These are phyloP conservation scores for Leishmania amazonensis DNA, from an alignment of 208 protist species.

Conservation along the genomic window DNA sequence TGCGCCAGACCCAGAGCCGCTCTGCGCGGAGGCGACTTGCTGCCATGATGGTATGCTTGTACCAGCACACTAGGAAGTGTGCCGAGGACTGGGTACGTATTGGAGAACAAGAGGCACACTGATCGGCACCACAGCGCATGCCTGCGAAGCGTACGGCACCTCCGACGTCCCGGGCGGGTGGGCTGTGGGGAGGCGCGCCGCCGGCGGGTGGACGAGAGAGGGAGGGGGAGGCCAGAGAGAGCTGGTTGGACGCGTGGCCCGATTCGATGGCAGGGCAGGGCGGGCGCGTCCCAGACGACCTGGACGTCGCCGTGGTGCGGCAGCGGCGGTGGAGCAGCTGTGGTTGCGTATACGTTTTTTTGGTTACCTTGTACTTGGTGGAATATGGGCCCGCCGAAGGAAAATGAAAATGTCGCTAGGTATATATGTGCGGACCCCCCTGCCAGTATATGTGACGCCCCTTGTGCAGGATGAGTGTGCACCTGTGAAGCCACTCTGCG, in stretches of 20 bases:
- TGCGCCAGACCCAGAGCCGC: background rate
- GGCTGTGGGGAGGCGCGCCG: background rate
- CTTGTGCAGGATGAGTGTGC: too few species aligned
- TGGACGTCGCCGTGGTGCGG: too few species aligned
- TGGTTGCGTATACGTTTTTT: background rate
- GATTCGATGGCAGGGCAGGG: background rate
- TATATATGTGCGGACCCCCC: background rate
- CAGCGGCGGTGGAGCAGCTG: too few species aligned
- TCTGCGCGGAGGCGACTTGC: background rate
- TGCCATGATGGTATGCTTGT: background rate
- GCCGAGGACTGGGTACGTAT: background rate
- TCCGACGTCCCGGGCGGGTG: background rate
- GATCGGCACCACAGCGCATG: too few species aligned
- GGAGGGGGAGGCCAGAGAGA: background rate
- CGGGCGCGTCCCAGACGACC: too few species aligned
- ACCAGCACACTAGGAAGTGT: background rate
- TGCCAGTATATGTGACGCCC: too few species aligned
- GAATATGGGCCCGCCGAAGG: background rate
- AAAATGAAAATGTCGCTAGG: background rate
- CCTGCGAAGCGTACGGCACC: background rate
- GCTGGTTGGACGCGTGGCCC: too few species aligned
- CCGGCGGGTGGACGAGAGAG: background rate
- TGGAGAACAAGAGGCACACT: too few species aligned
- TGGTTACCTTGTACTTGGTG: background rate
- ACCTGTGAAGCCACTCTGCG: too few species aligned